Percentiles rank a stretch among this genome's conserved stretches.
Evolutionary conservation across 2,329 filamentous ascomycete genomes (phyloP).

Genomic region (Aspergillus fischeri): DNA sequence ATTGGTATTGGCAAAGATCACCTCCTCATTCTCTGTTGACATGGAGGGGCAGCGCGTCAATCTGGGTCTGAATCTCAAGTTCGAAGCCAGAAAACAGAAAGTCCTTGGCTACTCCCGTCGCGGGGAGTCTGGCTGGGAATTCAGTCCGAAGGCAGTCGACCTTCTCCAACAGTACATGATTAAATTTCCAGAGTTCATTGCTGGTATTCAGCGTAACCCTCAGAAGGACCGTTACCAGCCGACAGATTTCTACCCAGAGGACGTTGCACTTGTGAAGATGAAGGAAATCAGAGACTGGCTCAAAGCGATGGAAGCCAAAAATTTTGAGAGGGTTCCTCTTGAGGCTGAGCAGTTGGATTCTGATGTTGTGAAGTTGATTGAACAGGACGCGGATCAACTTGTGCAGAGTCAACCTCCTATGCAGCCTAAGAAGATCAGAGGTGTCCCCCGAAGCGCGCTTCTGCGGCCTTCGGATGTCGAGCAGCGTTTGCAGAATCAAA

Average conservation of each 20-base stretch:
- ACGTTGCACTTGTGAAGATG: slow-evolving; percentile 70
- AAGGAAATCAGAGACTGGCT: slow-evolving; percentile 94
- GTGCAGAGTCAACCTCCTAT: slow-evolving; percentile 50
- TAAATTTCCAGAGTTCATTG: slow-evolving; percentile 92
- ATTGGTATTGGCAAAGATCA: slow-evolving; percentile 89
- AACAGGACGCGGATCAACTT: slow-evolving; percentile 66
- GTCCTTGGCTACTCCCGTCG: slow-evolving; percentile 93
- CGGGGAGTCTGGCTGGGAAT: slow-evolving; percentile 86
- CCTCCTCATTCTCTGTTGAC: slow-evolving; percentile 83
- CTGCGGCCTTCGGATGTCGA: slow-evolving; percentile 96
- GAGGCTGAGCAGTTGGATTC: slow-evolving; percentile 96
- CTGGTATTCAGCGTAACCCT: slow-evolving; percentile 77
- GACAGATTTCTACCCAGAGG: slow-evolving; percentile 76
- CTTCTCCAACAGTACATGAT: slow-evolving; percentile 87
- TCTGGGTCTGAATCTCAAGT: slow-evolving; percentile 91
- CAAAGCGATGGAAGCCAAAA: slow-evolving; percentile 84
- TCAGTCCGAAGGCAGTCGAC: slow-evolving; percentile 76
- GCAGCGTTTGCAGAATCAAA: slow-evolving; percentile 80
- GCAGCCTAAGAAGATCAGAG: slow-evolving; percentile 66
- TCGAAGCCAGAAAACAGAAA: slow-evolving; percentile 91
- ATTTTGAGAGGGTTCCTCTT: slow-evolving; percentile 90
- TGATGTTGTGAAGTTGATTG: slow-evolving; percentile 76
- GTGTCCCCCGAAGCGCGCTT: slow-evolving; percentile 80
- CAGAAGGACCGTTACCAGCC: slow-evolving; percentile 80
- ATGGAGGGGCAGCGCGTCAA: slow-evolving; percentile 82